Evolutionary conservation across 495 filamentous ascomycete species (phyloP), one percentile per base, ranked within the genome.

Genomic region (Aspergillus mulundensis): DNA sequence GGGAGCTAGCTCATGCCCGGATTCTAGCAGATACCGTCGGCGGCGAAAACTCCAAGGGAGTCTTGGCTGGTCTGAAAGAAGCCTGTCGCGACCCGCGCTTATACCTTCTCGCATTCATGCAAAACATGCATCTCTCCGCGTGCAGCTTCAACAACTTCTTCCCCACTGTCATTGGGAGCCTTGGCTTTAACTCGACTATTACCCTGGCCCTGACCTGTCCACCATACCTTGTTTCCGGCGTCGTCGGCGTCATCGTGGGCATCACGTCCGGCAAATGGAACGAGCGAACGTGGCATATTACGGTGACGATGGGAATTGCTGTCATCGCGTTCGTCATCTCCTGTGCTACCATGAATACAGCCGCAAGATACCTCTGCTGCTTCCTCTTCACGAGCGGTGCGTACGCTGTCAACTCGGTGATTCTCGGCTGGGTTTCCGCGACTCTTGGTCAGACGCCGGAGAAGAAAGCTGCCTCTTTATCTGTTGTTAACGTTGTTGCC

Each of bases 161-260:
- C 39, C 39, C 44, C 21, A 50, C 48, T 1, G 20, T 40, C 32
- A 19, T 25, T 3, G 12, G 39, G 16, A 40, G 32, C 18, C 34
- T 40, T 18, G 20, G 20, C 46, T 50, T 77, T 58, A 72, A 69
- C 45, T 67, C 56, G 21, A 81, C 77, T 32, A 62, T 78, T 12
- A 82, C 81, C 0, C 68, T 84, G 12, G 74, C 77, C 19, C 68
- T 83, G 30, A 82, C 80, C 0, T 77, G 63, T 21, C 81, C 81
- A 12, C 78, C 80, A 10, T 82, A 76, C 53, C 50, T 78, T 4
- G 68, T 77, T 12, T 61, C 67, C 6, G 78, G 76, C 34, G 65
- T 74, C 24, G 67, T 74, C 25, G 66, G 71, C 36, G 70, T 82
- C 39, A 67, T 76, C 47, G 62, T 77, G 28, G 67, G 63, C 45